Evolutionary conservation across 495 filamentous ascomycete species (phyloP), one percentile per base, ranked within the genome.

Genomic region (Hypoxylon cercidicola): DNA sequence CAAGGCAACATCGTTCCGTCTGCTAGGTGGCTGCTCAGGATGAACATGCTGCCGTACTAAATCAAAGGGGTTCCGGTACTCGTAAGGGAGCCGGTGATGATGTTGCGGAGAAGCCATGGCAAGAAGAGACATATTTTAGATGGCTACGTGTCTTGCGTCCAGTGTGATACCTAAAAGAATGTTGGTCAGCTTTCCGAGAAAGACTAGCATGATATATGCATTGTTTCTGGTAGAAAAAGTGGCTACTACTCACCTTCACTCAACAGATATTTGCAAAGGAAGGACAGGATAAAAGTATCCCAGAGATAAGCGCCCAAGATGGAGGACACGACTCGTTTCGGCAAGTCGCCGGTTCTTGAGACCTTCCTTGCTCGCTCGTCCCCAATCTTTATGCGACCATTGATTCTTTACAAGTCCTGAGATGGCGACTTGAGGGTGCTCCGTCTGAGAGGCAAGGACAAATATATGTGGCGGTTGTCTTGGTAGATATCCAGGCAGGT

Each of bases 61-160:
- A 25, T 73, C 72, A 21, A 60, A 55, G 51, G 63, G 45, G 64
- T 72, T 75, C 37, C 60, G 58, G 23, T 66, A 53, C 41, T 64
- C 32, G 46, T 66, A 68, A n/a, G 60, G 48, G 64, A 71, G 75
- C 41, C 59, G 60, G 23, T 68, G 55, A 47, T 64, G 44, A 41
- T 65, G 64, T n/a, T 55, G 56, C 11, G 73, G 62, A 41, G 74
- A 68, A 43, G 67, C 59, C 62, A 75, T 75, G 57, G 69, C 60
- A 49, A 74, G 64, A 62, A 70, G 75, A 60, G 74, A 74, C 74
- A 77, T 77, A 25, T 65, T 72, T 67, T 46, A 57, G 12, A 35
- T 40, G 25, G 13, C 30, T 25, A 20, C 8, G 11, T 48, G 3
- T 52, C 16, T 21, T 60, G 13, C 18, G 4, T 20, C 9, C 37